phyloP scores from a whole-genome alignment of 202 grass and related monocot species.

The Musa balbisiana region DNA sequence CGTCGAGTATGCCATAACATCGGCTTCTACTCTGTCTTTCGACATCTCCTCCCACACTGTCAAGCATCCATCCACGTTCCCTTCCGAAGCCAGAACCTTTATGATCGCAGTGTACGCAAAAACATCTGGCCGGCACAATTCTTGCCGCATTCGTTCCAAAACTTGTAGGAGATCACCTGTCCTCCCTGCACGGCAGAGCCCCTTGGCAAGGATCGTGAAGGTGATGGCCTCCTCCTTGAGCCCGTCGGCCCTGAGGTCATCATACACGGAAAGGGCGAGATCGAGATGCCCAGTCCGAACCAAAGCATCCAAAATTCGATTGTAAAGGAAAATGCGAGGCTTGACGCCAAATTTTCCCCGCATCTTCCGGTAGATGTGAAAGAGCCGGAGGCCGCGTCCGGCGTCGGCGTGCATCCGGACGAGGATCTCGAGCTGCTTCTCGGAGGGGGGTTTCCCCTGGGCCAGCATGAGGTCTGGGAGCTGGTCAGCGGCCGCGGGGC shows the following conservation, averaged over 20 bases:
- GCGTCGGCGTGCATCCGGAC: slow-evolving; percentile 60
- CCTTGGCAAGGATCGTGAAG: slow-evolving; percentile 66
- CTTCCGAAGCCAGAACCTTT: slow-evolving; percentile 50
- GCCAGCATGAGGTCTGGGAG: slow-evolving; percentile 73
- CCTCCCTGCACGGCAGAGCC: slow-evolving; percentile 33
- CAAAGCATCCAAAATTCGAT: slow-evolving; percentile 53
- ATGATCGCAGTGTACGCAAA: slow-evolving; percentile 73
- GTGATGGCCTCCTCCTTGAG: slow-evolving; percentile 55
- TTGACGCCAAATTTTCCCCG: slow-evolving; percentile 46
- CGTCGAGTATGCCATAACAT: slow-evolving; percentile 54
- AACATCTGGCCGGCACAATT: slow-evolving; percentile 57
- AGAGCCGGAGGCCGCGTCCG: slow-evolving; percentile 41
- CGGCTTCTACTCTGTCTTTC: slow-evolving; percentile 48
- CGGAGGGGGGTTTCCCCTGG: slow-evolving; percentile 58
- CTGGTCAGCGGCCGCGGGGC: slow-evolving; percentile 51
- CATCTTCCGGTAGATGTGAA: slow-evolving; percentile 56
- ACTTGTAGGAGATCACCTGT: slow-evolving; percentile 40
- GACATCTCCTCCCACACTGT: slow-evolving; percentile 77
- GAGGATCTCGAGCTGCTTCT: slow-evolving; percentile 70
- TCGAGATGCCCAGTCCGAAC: slow-evolving; percentile 41
- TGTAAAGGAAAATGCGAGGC: slow-evolving; percentile 60
- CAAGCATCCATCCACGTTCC: slow-evolving; percentile 64
- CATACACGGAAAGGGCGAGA: slow-evolving; percentile 47
- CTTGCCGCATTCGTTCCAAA: slow-evolving; percentile 45
- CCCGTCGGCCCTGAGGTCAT: slow-evolving; percentile 46